Evolutionary conservation across 192 early-diverging fungal species (phyloP).

Genomic region (Coemansia sp.): DNA sequence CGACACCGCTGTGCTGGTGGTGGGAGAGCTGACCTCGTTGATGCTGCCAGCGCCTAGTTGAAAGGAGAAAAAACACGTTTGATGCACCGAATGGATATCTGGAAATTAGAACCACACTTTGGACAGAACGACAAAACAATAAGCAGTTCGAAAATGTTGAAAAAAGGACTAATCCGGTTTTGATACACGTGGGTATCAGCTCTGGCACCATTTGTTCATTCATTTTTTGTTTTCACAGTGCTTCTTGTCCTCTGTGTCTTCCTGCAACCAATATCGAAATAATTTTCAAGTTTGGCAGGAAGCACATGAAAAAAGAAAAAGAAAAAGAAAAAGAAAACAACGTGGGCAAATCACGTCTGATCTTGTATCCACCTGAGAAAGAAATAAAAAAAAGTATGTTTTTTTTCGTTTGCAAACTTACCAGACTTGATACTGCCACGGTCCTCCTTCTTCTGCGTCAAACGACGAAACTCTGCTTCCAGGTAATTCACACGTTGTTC

Average conservation of each 20-base stretch:
- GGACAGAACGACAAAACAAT: too few species aligned
- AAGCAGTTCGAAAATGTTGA: too few species aligned
- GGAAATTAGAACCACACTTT: background rate
- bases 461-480: conserved; percentile 62
- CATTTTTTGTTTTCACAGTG: background rate
- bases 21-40: conserved; percentile 23
- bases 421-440: conserved; percentile 49
- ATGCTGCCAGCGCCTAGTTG: conserved; percentile 23
- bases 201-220: background rate
- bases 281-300: background rate
- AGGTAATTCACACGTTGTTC: conserved; percentile 71
- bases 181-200: too few species aligned
- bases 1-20: conserved; percentile 22
- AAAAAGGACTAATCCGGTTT: too few species aligned
- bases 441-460: conserved; percentile 61
- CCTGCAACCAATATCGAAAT: background rate
- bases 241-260: background rate
- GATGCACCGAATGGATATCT: background rate
- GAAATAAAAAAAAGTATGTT: background rate
- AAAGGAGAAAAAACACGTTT: conserved; percentile 3
- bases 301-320: background rate
- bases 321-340: background rate
- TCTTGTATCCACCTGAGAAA: background rate
- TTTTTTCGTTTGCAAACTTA: conserved; percentile 9
- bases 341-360: background rate